A percentile compares a stretch with the other conserved stretches of the same genome.
Conservation (phyloP, 2,329 filamentous ascomycete species). For the Sclerotinia borealis region DNA sequence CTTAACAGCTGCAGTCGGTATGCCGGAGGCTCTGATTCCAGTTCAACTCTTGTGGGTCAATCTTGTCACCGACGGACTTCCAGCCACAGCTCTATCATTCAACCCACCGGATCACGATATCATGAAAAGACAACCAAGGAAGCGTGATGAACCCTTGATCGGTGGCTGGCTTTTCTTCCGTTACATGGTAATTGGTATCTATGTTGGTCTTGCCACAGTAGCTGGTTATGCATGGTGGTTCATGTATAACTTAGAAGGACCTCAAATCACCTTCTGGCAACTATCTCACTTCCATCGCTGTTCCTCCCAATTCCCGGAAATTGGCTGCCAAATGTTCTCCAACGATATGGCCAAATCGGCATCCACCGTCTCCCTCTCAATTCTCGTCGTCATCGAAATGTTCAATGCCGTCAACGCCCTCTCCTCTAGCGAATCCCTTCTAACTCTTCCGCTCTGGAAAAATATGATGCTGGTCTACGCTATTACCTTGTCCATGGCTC, state of each 20-base stretch:
- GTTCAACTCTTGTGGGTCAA: constrained; percentile 99
- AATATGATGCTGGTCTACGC: constrained; percentile 99
- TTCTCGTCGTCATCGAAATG: constrained; percentile 97
- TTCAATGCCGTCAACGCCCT: constrained; percentile 98
- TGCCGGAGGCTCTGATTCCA: constrained; percentile 95
- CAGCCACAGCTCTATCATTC: constrained; percentile 93
- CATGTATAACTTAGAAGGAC: constrained; percentile 87
- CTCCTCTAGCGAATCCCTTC: constrained; percentile 86
- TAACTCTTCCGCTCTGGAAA: constrained; percentile 93
- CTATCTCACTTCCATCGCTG: constrained; percentile 92
- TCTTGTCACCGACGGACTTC: constrained; percentile 92
- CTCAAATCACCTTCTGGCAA: constrained; percentile 86
- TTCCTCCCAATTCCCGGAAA: constrained; percentile 75
- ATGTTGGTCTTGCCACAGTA: constrained; percentile 91
- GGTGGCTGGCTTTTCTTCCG: constrained; percentile 96
- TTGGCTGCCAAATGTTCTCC: constrained; percentile 87
- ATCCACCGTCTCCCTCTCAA: constrained; percentile 86
- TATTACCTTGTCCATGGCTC: constrained; percentile 83
- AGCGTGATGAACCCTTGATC: constrained; percentile 88
- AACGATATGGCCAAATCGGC: constrained; percentile 82
- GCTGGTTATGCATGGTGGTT: constrained; percentile 99
- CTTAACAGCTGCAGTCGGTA: constrained; percentile 88
- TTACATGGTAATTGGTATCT: constrained; percentile 92
- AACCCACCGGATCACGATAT: constrained; percentile 98
- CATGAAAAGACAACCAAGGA: constrained; percentile 86